Evolutionary conservation across 2,329 filamentous ascomycete species (phyloP).

Genomic region (Rhinocladiella similis): DNA sequence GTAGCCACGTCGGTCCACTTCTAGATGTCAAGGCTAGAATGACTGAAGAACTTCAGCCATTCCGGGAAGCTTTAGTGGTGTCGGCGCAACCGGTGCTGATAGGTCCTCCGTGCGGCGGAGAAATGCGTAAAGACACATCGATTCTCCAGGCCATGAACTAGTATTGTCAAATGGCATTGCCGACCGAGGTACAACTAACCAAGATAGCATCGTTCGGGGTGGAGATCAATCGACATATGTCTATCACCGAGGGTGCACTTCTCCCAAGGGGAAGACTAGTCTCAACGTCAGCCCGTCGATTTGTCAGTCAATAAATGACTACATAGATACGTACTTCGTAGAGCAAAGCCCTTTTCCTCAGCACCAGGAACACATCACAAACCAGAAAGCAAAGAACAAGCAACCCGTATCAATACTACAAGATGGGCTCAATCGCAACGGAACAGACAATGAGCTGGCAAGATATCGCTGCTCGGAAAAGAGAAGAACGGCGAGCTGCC

Average conservation of each 20-base stretch:
- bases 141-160: neutral
- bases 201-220: too few species aligned
- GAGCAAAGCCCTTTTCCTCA: too few species aligned
- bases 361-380: neutral
- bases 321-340: too few species aligned
- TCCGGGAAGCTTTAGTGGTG: neutral
- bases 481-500: constrained; percentile 11
- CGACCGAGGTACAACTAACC: too few species aligned
- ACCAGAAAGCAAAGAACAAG: neutral
- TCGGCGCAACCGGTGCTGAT: constrained; percentile 6
- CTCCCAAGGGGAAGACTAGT: too few species aligned
- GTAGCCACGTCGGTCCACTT: too few species aligned
- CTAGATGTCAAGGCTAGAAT: neutral
- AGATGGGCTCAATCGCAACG: constrained; percentile 13
- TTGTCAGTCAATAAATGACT: too few species aligned
- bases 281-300: too few species aligned
- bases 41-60: neutral
- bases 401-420: neutral
- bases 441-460: constrained; percentile 15
- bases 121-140: neutral
- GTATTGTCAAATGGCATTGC: neutral
- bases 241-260: too few species aligned
- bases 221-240: too few species aligned
- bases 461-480: constrained; percentile 21
- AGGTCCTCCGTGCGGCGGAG: neutral